Base-by-base conservation (phyloP, 768 basidiomycete genomes). In the Suillus fuscotomentosus region DNA sequence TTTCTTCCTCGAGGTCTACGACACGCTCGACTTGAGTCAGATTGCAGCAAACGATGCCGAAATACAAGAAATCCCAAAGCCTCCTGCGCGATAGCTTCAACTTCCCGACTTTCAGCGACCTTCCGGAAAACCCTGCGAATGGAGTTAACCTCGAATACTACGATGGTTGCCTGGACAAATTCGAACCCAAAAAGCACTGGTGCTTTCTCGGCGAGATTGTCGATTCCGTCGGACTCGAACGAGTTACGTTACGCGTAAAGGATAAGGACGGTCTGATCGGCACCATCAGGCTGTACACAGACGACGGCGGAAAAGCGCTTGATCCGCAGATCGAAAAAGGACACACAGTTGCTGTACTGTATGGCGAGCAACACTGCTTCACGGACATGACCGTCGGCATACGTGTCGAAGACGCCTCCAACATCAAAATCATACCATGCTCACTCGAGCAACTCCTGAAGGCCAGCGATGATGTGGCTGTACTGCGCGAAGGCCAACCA, bases 161-260 rank as follows among this genome's bases (percentile, higher is more conserved):
- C 10, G 10, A 57, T 6, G 15, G 11, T 39, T 10, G 24, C 17
- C 22, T 9, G 2, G 5, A 3, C 15, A 17, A 24, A 24, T 41
- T 57, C 17, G 15, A 51, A 41, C 71, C 71, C 5, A 63, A 45
- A 41, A 66, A 63, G 43, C 77, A 75, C 67, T 76, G 76, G 75
- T 78, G 77, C 61, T 68, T 77, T 39, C 67, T 78, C 15, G 75
- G 71, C 11, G 73, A 77, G 61, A 75, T 77, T 45, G 64, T 71
- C 31, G 57, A 63, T 24, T 31, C 22, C 14, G 43, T 72, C 15
- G 66, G 67, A 4, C 71, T 66, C 43, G 20, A 65, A 13, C 68
- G 75, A 8, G 71, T 71, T 3, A 68, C 69, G 70, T 73, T 67
- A 63, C 53, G 56, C 17, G 73, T 75, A 41, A 69, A 66, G 60